These are phyloP conservation scores for Venturia nashicola DNA, from an alignment of 2,329 filamentous ascomycete species.

Conservation along the genomic window DNA sequence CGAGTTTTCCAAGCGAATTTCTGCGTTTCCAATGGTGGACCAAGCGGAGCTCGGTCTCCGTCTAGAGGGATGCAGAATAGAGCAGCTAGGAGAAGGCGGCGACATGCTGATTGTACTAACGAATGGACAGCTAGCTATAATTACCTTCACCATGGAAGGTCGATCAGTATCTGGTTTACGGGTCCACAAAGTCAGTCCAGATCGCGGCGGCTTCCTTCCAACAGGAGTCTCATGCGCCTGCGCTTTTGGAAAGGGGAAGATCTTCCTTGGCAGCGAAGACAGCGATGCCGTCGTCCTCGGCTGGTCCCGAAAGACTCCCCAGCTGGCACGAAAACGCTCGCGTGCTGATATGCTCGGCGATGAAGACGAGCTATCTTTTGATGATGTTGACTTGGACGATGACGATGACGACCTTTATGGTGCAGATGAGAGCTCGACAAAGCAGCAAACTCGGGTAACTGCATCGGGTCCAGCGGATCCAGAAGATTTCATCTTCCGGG, in stretches of 20 bases:
- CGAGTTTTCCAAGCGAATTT: slow-evolving; percentile 70
- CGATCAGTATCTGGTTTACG: slow-evolving; percentile 78
- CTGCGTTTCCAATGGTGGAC: slow-evolving; percentile 73
- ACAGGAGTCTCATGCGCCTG: slow-evolving; percentile 57
- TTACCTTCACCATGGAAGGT: slow-evolving; percentile 80
- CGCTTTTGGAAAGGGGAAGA: slow-evolving; percentile 50
- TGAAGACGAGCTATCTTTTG: slow-evolving; percentile 31
- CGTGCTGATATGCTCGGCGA: slow-evolving; percentile 46
- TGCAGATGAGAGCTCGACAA: slow-evolving; percentile 38
- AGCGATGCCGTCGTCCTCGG: slow-evolving; percentile 71
- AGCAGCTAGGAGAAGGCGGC: slow-evolving; percentile 65
- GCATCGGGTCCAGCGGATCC: slow-evolving; percentile 33
- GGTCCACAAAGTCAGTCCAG: slow-evolving; percentile 51
- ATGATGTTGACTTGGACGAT: slow-evolving; percentile 46
- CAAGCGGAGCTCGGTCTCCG: slow-evolving; percentile 70
- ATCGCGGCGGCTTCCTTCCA: slow-evolving; percentile 51
- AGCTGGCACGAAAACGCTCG: slow-evolving; percentile 50
- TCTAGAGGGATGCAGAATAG: slow-evolving; percentile 69
- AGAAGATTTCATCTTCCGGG: slow-evolving; percentile 58
- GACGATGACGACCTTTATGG: slow-evolving; percentile 52
- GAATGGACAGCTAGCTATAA: slow-evolving; percentile 59
- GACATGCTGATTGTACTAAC: slow-evolving; percentile 76
- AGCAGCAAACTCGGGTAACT: slow-evolving; percentile 21
- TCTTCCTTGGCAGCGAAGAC: slow-evolving; percentile 81
- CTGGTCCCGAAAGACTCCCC: slow-evolving; percentile 57